phyloP scores from a whole-genome alignment of 441 rosid species.

The Erodium texanum region DNA sequence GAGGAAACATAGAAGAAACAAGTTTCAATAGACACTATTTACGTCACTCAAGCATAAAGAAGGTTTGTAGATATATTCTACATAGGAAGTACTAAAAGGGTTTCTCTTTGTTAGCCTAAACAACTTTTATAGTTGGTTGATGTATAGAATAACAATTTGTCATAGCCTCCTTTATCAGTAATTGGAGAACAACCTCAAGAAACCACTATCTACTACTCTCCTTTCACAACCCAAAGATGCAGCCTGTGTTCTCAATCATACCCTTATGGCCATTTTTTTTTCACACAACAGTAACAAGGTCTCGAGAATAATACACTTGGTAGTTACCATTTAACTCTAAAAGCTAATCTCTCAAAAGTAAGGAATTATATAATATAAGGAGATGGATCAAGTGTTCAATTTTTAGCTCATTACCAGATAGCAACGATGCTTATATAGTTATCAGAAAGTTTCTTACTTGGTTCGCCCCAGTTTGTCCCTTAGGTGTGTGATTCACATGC shows the following conservation, averaged over 20 bases:
- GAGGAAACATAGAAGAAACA: not conserved
- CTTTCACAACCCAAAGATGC: not conserved
- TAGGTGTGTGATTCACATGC: slow-evolving; percentile 22
- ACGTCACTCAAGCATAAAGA: too few relatives aligned
- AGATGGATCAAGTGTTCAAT: not conserved
- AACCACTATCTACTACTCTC: not conserved
- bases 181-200: not conserved
- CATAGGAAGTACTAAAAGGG: too few relatives aligned
- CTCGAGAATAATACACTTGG: not conserved
- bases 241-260: not conserved
- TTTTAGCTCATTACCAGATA: not conserved
- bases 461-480: slow-evolving; percentile 32
- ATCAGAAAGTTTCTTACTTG: slow-evolving; percentile 31
- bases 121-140: too few relatives aligned
- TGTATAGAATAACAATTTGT: not conserved
- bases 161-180: not conserved
- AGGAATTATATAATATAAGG: not conserved
- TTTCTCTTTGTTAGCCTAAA: too few relatives aligned
- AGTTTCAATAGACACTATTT: not conserved
- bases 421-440: slow-evolving; percentile 3
- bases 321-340: not conserved
- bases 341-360: not conserved
- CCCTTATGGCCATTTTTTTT: not conserved
- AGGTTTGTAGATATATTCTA: too few relatives aligned
- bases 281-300: not conserved